Percentiles rank a stretch among this genome's conserved stretches.
Evolutionary conservation across 2,329 filamentous ascomycete species (phyloP).

Genomic region (Cadophora luteo-olivacea): DNA sequence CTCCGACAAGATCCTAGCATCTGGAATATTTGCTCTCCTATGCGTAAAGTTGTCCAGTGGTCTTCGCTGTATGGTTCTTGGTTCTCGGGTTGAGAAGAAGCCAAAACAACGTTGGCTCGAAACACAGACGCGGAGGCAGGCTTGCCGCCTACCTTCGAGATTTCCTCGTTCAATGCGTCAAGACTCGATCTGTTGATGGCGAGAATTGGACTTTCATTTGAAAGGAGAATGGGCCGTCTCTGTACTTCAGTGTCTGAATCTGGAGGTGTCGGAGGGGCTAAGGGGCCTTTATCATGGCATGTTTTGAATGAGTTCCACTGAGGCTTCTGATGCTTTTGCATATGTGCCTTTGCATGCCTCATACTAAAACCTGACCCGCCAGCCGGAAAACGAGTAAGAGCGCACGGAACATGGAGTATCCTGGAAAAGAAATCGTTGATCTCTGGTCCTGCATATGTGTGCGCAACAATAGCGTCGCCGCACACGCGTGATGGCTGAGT

Average conservation of each 20-base stretch:
- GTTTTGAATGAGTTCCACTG: constrained; percentile 22
- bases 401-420: constrained; percentile 79
- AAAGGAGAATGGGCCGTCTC: constrained; percentile 71
- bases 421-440: constrained; percentile 81
- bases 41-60: constrained; percentile 70
- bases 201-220: constrained; percentile 94
- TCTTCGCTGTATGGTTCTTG: constrained; percentile 78
- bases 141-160: constrained; percentile 66
- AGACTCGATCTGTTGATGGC: constrained; percentile 83
- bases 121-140: constrained; percentile 77
- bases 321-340: constrained; percentile 61
- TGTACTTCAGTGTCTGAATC: constrained; percentile 61
- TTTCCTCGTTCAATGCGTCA: constrained; percentile 75
- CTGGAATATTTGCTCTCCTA: constrained; percentile 69
- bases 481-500: constrained; percentile 73
- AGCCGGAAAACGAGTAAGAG: constrained; percentile 82
- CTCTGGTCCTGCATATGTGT: constrained; percentile 69
- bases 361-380: constrained; percentile 63
- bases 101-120: constrained; percentile 85
- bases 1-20: constrained; percentile 84
- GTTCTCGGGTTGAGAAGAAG: constrained; percentile 47
- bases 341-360: constrained; percentile 74
- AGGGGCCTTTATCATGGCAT: constrained; percentile 57
- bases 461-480: constrained; percentile 76
- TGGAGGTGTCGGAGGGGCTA: constrained; percentile 59